Evolutionary conservation across 2,329 filamentous ascomycete species (phyloP).

Genomic region (Colletotrichum sp.): DNA sequence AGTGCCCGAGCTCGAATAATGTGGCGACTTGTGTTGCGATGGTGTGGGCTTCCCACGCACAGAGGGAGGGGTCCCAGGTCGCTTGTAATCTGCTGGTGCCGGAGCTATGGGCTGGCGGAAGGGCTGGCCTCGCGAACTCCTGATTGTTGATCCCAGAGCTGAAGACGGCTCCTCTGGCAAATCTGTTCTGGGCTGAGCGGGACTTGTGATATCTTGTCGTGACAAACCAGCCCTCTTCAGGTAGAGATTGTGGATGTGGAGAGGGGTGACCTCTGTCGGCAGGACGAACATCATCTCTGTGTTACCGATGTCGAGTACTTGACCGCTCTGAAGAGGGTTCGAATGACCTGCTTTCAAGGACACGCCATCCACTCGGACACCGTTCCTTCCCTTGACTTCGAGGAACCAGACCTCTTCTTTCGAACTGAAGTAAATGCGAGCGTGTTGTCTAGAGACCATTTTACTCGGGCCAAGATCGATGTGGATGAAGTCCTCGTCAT

Average conservation of each 20-base stretch:
- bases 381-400: conserved; percentile 88
- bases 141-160: conserved; percentile 4
- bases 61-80: conserved; percentile 65
- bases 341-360: conserved; percentile 71
- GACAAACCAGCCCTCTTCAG: conserved; percentile 69
- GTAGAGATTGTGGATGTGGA: conserved; percentile 72
- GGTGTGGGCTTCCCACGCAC: conserved; percentile 36
- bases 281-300: conserved; percentile 99
- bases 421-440: conserved; percentile 74
- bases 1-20: conserved; percentile 39
- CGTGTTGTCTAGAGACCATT: conserved; percentile 79
- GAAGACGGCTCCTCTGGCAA: conserved; percentile 19
- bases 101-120: conserved; percentile 56
- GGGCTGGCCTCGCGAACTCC: conserved; percentile 25
- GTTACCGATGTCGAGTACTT: conserved; percentile 89
- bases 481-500: conserved; percentile 66
- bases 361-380: conserved; percentile 80
- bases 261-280: conserved; percentile 71
- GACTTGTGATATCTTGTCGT: conserved; percentile 12
- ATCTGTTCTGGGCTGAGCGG: conserved; percentile 16
- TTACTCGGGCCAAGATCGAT: conserved; percentile 90
- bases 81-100: conserved; percentile 63
- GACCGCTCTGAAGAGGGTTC: conserved; percentile 77
- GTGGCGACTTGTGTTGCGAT: conserved; percentile 42
- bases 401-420: conserved; percentile 80